Base-by-base conservation (phyloP, 306 rosid species). In the Cyclanthera cordifolia region DNA sequence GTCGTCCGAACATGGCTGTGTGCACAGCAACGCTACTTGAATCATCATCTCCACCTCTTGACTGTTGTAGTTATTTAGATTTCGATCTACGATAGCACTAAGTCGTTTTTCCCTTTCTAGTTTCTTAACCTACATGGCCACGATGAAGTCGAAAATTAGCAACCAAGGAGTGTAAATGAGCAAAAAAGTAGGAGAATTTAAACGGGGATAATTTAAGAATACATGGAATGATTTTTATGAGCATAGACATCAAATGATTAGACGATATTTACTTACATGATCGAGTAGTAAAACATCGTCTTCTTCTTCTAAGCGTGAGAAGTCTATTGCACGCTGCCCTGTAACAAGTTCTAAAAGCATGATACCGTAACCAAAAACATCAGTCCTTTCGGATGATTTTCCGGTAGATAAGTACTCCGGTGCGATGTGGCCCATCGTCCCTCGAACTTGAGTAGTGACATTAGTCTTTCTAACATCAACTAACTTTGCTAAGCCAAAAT, bases 351-450 rank as follows among this genome's bases (percentile, higher is more conserved):
- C 99, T 79, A 94, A 78, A 73, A 94, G 97, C 99, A 90, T 88
- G 64, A 94, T 86, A 58, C 99, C 99, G 30, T 94, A 94, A 56
- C 99, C 99, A 72, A 94, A 94, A 79, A 94, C 99, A 73, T 94
- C 99, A 2, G 99, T 94, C 86, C 97, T 90, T 76, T 86, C 99
- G 10, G 99, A 94, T 58, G 99, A 88, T 75, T 90, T 94, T 75
- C 99, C 99, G 1, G 99, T 94, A 50, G 99, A 90, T 87, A 94
- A 71, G 80, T 94, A 94, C 70, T 94, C 99, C 21, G 99, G 99
- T 73, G 99, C 99, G 79, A 94, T 94, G 85, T 94, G 99, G 70
- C 99, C 99, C 99, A 94, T 90, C 61, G 99, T 94, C 68, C 99
- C 99, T 32, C 99, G 96, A 82, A 94, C 90, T 85, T 94, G 96